Evolutionary conservation across 2,329 filamentous ascomycete genomes (phyloP), one percentile per base, ranked within the genome.

Genomic region (Lecanoromycetidae sp.): DNA sequence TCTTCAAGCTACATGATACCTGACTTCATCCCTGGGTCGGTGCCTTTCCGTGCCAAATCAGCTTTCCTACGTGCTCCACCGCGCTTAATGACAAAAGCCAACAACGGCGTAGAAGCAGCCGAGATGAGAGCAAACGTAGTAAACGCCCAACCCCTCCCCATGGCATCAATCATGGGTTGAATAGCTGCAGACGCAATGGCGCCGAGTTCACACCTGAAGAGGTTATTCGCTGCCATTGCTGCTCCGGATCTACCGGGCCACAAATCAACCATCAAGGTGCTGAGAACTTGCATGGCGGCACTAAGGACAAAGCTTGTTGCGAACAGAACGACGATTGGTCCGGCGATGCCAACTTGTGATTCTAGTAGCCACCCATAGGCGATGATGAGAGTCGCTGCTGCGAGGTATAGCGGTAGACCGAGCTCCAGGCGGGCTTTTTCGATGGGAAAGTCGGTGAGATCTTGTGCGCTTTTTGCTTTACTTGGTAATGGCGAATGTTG

Each of bases 261-360:
- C 25, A 55, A 54, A 42, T 57, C 55, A 13, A 56, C 46, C 9
- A 56, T 39, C 12, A 56, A 47, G 25, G 52, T 54, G 54, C 73
- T 76, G 47, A 81, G 66, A 35, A 80, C 71, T 49, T 72, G 74
- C 57, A 82, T 82, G 0, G 74, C 72, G 1, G 75, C 77, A 5
- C 77, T 79, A 12, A 76, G 65, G 3, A 71, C 70, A 2, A 51
- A 51, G 19, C 50, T 47, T 22, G 61, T 59, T 13, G 64, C 32
- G 43, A 62, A 66, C 37, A 65, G 62, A 25, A 67, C 53, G n/a
- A 66, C 56, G 20, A 66, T 55, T 2, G 62, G 60, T 2, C 60
- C 56, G 0, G 64, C 61, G 2, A 64, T 51, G 25, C 61, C 56
- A 1, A 58, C 52, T 2, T 58, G 45, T 26, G 57, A 23, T 15